phyloP scores from a whole-genome alignment of 108 stramenopile genomes.

The Skeletonema tropicum region DNA sequence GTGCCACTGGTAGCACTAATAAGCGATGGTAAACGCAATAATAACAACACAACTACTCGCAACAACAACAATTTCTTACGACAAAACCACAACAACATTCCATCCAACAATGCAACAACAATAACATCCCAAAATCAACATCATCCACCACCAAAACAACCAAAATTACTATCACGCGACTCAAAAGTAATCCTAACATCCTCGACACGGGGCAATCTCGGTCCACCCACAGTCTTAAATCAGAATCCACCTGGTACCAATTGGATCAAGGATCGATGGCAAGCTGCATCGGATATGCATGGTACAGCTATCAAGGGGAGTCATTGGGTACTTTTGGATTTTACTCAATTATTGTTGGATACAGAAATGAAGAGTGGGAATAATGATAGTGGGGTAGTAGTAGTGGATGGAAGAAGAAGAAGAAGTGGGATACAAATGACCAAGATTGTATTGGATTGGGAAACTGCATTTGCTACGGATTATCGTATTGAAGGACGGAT shows the following conservation, averaged over 20 bases:
- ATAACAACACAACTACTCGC: too few species aligned
- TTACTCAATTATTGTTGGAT: slow-evolving; percentile 24
- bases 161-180: slow-evolving; percentile 27
- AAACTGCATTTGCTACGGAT: slow-evolving; percentile 70
- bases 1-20: neutral
- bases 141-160: neutral
- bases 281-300: slow-evolving; percentile 83
- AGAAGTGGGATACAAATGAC: slow-evolving; percentile 31
- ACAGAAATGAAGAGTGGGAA: neutral
- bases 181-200: slow-evolving; percentile 28
- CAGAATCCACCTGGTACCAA: slow-evolving; percentile 61
- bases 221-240: slow-evolving; percentile 68
- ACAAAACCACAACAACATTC: neutral
- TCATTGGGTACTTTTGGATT: slow-evolving; percentile 75
- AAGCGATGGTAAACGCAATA: neutral
- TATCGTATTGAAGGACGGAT: slow-evolving; percentile 61
- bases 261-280: slow-evolving; percentile 88
- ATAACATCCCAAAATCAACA: too few species aligned
- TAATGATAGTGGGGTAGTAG: neutral
- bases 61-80: neutral
- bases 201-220: slow-evolving; percentile 79
- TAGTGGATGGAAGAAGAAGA: neutral
- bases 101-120: neutral
- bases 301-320: slow-evolving; percentile 70
- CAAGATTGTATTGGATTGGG: slow-evolving; percentile 77